phyloP scores from a whole-genome alignment of 2,329 filamentous ascomycete species.

The Daldinia sp. region DNA sequence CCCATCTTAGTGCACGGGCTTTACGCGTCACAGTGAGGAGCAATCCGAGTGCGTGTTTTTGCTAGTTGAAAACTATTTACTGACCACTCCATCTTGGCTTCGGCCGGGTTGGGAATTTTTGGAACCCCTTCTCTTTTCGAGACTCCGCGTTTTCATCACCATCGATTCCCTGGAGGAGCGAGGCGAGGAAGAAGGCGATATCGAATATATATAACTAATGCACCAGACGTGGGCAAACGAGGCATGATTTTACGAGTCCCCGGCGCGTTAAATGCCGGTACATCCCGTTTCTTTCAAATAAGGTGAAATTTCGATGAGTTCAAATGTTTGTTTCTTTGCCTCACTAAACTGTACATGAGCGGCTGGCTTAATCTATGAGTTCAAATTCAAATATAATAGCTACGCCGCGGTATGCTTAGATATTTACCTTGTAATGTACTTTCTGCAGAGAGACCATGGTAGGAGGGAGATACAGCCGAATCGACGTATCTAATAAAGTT shows the following conservation, averaged over 20 bases:
- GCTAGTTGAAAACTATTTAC: slow-evolving; percentile 89
- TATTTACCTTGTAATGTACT: neutral
- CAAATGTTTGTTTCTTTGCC: neutral
- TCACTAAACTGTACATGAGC: too few species aligned
- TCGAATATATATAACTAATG: neutral
- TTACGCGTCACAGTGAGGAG: slow-evolving; percentile 88
- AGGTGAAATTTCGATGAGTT: neutral
- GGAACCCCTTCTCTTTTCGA: slow-evolving; percentile 61
- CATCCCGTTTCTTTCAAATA: too few species aligned
- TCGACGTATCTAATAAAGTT: neutral
- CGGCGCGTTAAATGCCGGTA: too few species aligned
- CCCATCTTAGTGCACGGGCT: slow-evolving; percentile 77
- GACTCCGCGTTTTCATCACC: slow-evolving; percentile 64
- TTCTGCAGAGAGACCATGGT: neutral
- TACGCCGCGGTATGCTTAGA: too few species aligned
- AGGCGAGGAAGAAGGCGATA: slow-evolving; percentile 61
- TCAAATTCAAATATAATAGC: too few species aligned
- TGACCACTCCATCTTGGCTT: slow-evolving; percentile 80
- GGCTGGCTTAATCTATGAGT: too few species aligned
- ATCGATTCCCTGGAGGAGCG: slow-evolving; percentile 58
- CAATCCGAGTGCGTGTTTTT: slow-evolving; percentile 89
- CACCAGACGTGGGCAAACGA: too few species aligned
- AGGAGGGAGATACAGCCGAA: neutral
- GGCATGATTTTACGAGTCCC: too few species aligned
- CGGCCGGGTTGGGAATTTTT: slow-evolving; percentile 85